A percentile compares a stretch with the other conserved stretches of the same genome.
Evolutionary conservation across 2,329 filamentous ascomycete genomes (phyloP).

Genomic region (Penicillium brasilianum): DNA sequence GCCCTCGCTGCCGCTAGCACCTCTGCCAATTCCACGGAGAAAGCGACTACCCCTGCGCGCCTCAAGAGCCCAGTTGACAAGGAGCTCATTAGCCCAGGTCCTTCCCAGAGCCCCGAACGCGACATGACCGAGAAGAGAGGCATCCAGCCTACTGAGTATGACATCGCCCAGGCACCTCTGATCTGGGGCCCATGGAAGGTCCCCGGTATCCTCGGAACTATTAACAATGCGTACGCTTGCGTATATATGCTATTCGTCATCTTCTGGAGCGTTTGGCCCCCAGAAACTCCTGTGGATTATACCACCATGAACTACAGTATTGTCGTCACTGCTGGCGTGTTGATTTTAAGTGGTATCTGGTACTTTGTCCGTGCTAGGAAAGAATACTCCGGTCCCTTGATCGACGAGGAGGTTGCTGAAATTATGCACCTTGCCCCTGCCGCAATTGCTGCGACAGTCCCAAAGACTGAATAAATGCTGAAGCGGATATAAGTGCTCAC

Average conservation of each 20-base stretch:
- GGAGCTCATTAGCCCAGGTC: conserved; percentile 9
- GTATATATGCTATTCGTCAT: conserved; percentile 60
- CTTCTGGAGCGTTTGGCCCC: conserved; percentile 62
- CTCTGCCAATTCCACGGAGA: conserved; percentile 17
- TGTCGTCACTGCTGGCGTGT: conserved; percentile 50
- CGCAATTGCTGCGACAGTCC: conserved; percentile 7
- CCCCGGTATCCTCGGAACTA: conserved; percentile 56
- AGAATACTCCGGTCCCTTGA: conserved; percentile 54
- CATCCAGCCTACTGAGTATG: conserved; percentile 19
- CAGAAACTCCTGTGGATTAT: conserved; percentile 37
- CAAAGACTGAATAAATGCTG: conserved; percentile 1
- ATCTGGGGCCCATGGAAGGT: conserved; percentile 63
- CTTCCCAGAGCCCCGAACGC: conserved; percentile 32
- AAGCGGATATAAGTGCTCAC: background rate
- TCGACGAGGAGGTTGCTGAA: conserved; percentile 36
- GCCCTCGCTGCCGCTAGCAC: background rate
- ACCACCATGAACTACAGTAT: conserved; percentile 56
- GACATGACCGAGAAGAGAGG: conserved; percentile 16
- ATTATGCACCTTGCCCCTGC: conserved; percentile 28
- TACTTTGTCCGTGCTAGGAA: conserved; percentile 51
- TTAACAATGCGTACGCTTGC: conserved; percentile 62
- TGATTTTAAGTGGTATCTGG: conserved; percentile 55
- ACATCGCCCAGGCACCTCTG: conserved; percentile 36
- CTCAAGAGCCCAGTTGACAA: conserved; percentile 24
- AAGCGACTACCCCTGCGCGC: conserved; percentile 17